These are phyloP conservation scores for Brassica balearica DNA, from an alignment of 441 rosid species.

Conservation along the genomic window DNA sequence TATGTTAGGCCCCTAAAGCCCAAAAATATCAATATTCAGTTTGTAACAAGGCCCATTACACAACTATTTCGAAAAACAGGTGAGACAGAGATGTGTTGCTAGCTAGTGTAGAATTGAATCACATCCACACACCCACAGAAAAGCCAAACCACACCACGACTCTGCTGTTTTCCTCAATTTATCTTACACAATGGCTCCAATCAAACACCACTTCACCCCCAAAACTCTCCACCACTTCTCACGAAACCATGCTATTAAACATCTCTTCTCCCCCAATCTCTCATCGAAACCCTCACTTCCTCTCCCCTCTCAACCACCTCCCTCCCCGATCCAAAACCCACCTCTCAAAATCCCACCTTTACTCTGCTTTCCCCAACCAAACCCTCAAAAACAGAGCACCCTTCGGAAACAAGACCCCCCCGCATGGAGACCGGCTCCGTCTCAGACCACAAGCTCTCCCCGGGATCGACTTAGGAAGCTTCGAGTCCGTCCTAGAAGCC, in stretches of 20 bases:
- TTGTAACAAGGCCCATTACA: conserved; percentile 26
- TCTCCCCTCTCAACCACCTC: conserved; percentile 42
- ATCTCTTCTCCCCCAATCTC: conserved; percentile 53
- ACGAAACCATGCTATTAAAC: conserved; percentile 60
- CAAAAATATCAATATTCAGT: background rate
- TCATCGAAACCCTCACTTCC: conserved; percentile 47
- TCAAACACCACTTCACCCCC: conserved; percentile 29
- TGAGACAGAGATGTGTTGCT: background rate
- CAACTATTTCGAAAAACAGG: background rate
- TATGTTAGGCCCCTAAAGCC: conserved; percentile 6
- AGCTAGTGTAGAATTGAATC: conserved; percentile 17
- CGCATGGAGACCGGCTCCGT: conserved; percentile 45
- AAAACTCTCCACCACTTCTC: background rate
- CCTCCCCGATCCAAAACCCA: conserved; percentile 54
- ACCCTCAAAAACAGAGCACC: conserved; percentile 44
- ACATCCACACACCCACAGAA: conserved; percentile 36
- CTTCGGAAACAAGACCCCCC: conserved; percentile 34
- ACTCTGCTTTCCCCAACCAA: conserved; percentile 39
- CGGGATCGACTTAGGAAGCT: conserved; percentile 70
- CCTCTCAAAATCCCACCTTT: conserved; percentile 48
- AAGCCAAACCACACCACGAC: conserved; percentile 37
- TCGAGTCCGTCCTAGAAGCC: conserved; percentile 80
- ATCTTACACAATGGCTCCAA: conserved; percentile 29
- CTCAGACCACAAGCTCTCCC: conserved; percentile 61
- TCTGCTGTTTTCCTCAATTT: conserved; percentile 20